Evolutionary conservation across 495 filamentous ascomycete genomes (phyloP).

Genomic region (Penicillium waksmanii): DNA sequence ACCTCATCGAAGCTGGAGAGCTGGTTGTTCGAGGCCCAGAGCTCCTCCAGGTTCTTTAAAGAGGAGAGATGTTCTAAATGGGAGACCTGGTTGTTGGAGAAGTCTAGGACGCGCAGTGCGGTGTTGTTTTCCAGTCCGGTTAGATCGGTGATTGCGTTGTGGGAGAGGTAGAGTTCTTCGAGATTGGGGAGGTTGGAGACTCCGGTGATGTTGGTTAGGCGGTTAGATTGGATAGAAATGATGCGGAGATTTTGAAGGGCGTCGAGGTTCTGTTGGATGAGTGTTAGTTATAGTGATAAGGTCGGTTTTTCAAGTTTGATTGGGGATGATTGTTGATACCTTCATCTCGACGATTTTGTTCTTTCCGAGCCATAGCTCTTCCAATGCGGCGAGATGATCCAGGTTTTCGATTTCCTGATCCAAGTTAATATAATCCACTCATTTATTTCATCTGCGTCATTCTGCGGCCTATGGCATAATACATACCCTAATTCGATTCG

Average conservation of each 20-base stretch:
- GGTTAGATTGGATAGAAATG: slow-evolving; percentile 96
- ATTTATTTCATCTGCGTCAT: no score
- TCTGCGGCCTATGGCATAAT: no score
- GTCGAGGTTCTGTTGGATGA: slow-evolving; percentile 56
- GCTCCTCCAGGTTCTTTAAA: slow-evolving; percentile 75
- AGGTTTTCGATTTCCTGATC: slow-evolving; percentile 84
- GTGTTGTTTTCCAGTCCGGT: slow-evolving; percentile 72
- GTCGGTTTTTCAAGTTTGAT: no score
- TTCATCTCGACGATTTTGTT: slow-evolving; percentile 93
- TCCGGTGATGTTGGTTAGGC: slow-evolving; percentile 78
- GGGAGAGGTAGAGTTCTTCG: slow-evolving; percentile 97
- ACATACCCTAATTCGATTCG: slow-evolving; percentile 79
- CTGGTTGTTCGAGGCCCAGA: slow-evolving; percentile 93
- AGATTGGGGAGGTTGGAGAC: slow-evolving; percentile 74
- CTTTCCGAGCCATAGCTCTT: slow-evolving; percentile 95
- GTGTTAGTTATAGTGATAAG: background rate
- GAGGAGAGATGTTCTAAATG: slow-evolving; percentile 72
- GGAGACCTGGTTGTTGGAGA: slow-evolving; percentile 85
- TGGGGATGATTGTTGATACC: slow-evolving; percentile 33
- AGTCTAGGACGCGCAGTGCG: slow-evolving; percentile 78
- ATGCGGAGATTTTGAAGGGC: slow-evolving; percentile 79
- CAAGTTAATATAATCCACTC: background rate
- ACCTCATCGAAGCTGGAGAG: slow-evolving; percentile 80
- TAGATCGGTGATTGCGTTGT: slow-evolving; percentile 85
- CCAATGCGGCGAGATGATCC: slow-evolving; percentile 70